Base-by-base conservation (phyloP, 306 rosid genomes). In the Lotus japonicus region DNA sequence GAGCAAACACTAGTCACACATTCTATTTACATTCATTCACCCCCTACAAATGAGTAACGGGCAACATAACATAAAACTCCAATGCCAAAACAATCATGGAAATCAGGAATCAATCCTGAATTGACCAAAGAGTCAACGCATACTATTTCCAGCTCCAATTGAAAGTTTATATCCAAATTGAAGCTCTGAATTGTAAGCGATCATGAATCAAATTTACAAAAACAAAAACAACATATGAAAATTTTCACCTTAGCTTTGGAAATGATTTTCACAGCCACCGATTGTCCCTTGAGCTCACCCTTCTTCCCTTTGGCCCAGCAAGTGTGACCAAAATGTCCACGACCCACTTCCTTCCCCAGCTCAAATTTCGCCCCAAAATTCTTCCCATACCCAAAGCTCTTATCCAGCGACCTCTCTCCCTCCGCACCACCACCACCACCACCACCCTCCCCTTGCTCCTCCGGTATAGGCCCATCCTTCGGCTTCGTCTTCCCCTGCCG, bases 291-390 rank as follows among this genome's bases (percentile, higher is more conserved):
- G 49, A 90, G 96, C 65, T 88, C 89, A 39, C 97, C 98, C 63
- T 85, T 94, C 83, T 82, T 90, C 28, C 90, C 90, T 52, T 84
- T 90, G 4, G 98, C 98, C 90, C 84, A 79, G 58, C 96, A 94
- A 59, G 98, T 94, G 50, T 94, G 96, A 73, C 98, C 98, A 41
- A 94, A 94, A 90, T 94, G 98, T 33, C 98, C 98, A 63, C 98
- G 89, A 35, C 98, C 98, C 21, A 90, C 86, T 82, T 90, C 97
- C 66, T 84, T 94, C 68, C 96, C 98, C 18, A 94, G 71, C 81
- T 94, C 98, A 21, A 84, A 94, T 68, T 80, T 88, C 0, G 95
- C 96, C 50, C 89, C 95, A 58, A 90, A 79, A 84, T 90, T 94
- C 84, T 84, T 90, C 7, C 77, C 78, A 74, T 88, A 94, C 11